phyloP scores from a whole-genome alignment of 169 alveolate genomes.

The Plasmodium coatneyi region DNA sequence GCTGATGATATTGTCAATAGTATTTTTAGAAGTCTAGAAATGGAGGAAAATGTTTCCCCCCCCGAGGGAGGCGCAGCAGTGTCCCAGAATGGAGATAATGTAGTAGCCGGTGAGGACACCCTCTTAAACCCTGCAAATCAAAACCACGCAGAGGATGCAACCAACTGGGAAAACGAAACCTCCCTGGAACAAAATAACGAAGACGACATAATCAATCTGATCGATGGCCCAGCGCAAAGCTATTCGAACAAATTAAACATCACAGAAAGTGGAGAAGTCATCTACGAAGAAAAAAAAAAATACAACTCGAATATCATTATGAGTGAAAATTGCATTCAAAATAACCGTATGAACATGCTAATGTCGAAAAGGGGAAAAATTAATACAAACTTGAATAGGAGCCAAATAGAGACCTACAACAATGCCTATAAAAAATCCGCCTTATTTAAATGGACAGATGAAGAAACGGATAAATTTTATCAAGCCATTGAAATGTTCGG shows the following conservation, averaged over 20 bases:
- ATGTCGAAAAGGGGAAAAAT: constrained; percentile 25
- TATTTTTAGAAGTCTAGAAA: constrained; percentile 8
- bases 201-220: constrained; percentile 39
- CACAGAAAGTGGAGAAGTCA: constrained; percentile 45
- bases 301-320: constrained; percentile 9
- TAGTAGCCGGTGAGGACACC: not conserved
- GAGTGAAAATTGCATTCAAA: constrained; percentile 20
- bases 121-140: not conserved
- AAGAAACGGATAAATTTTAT: constrained; percentile 82
- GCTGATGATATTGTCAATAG: constrained; percentile 15
- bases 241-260: constrained; percentile 41
- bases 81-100: not conserved
- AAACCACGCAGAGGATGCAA: not conserved
- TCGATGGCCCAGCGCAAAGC: constrained; percentile 3
- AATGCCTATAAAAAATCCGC: constrained; percentile 81
- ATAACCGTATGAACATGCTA: constrained; percentile 13
- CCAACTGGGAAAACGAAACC: not conserved
- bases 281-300: constrained; percentile 52
- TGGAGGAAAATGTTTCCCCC: not conserved
- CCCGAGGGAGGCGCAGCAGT: not conserved
- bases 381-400: constrained; percentile 27
- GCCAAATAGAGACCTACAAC: constrained; percentile 72
- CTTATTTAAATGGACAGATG: constrained; percentile 81
- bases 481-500: constrained; percentile 84
- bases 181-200: not conserved